These are phyloP conservation scores for Sonneratia alba DNA, from an alignment of 345 rosid genomes.

Conservation along the genomic window DNA sequence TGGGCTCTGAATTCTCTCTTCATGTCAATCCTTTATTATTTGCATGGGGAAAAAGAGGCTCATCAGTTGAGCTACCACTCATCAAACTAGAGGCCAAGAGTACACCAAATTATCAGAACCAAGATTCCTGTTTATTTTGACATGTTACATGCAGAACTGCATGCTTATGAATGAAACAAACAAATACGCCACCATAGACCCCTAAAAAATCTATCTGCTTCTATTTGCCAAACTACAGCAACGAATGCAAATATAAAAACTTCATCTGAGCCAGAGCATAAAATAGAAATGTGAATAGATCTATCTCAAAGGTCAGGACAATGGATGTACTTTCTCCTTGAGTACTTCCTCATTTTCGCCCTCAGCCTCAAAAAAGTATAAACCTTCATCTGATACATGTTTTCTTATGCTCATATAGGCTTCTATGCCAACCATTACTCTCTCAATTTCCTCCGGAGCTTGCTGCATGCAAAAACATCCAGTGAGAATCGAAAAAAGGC, in stretches of 20 bases:
- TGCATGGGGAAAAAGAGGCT: neutral
- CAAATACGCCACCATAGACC: neutral
- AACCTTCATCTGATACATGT: constrained; percentile 52
- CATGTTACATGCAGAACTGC: neutral
- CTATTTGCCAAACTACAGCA: neutral
- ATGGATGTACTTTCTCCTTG: constrained; percentile 36
- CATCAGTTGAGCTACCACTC: neutral
- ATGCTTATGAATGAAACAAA: neutral
- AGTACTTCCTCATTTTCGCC: constrained; percentile 32
- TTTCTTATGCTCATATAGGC: constrained; percentile 91
- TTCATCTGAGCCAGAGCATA: neutral
- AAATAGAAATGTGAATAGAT: neutral
- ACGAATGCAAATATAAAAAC: neutral
- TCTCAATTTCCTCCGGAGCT: constrained; percentile 94
- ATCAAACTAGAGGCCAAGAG: neutral
- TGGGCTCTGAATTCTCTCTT: neutral
- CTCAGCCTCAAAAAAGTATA: constrained; percentile 59
- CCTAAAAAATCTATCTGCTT: neutral
- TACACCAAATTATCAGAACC: neutral
- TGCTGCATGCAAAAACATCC: constrained; percentile 41
- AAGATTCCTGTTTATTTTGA: neutral
- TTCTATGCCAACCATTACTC: constrained; percentile 81
- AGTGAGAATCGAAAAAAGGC: neutral
- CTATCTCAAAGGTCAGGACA: neutral
- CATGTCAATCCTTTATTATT: neutral